phyloP scores from a whole-genome alignment of 257 asterid species.

The Gentiana straminea region DNA sequence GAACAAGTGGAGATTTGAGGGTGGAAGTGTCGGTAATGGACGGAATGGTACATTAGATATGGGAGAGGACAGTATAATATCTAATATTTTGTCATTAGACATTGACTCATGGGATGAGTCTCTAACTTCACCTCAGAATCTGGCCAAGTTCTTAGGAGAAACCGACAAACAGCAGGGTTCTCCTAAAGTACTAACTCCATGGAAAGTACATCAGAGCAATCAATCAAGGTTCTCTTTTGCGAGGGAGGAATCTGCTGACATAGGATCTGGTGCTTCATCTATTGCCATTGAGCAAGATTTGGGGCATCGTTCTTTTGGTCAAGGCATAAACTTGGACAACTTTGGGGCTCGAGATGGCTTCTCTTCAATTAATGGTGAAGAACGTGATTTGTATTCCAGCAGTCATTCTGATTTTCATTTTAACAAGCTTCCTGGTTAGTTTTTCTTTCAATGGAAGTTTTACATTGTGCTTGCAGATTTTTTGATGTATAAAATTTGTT shows the following conservation, averaged over 20 bases:
- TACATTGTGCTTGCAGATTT: neutral
- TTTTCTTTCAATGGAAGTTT: neutral
- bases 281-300: constrained; percentile 35
- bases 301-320: constrained; percentile 34
- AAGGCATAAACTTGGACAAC: constrained; percentile 39
- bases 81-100: constrained; percentile 77
- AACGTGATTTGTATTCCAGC: constrained; percentile 35
- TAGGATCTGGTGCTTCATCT: constrained; percentile 31
- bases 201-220: constrained; percentile 50
- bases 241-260: constrained; percentile 48
- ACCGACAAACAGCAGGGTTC: constrained; percentile 39
- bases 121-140: constrained; percentile 58
- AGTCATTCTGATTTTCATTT: constrained; percentile 34
- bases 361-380: constrained; percentile 36
- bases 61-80: constrained; percentile 87
- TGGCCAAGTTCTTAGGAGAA: constrained; percentile 53
- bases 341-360: constrained; percentile 37
- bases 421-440: constrained; percentile 61
- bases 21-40: constrained; percentile 25
- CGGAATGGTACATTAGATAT: constrained; percentile 20
- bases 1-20: constrained; percentile 35
- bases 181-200: constrained; percentile 43
- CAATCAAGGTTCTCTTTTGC: constrained; percentile 97
- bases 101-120: constrained; percentile 73
- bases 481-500: neutral